A percentile compares a stretch with the other conserved stretches of the same genome.
These are phyloP conservation scores for Gautieria morchelliformis DNA, from an alignment of 768 basidiomycete species.

Conservation along the genomic window DNA sequence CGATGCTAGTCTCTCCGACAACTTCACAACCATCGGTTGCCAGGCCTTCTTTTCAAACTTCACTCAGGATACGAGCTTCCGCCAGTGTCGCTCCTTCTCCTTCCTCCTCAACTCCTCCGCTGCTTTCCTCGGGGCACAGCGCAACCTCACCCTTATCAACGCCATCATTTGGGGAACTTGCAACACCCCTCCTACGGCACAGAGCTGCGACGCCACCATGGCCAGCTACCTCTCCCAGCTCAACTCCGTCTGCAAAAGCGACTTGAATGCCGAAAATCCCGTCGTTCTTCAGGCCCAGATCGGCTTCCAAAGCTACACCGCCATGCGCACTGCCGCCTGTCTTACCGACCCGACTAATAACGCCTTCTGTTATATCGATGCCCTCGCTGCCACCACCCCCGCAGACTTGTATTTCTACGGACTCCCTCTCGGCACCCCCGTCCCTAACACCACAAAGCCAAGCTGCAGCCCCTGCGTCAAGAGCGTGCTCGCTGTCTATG, in stretches of 20 bases:
- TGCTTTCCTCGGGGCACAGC: conserved; percentile 52
- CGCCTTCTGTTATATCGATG: conserved; percentile 67
- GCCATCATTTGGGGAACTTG: conserved; percentile 72
- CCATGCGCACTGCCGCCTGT: conserved; percentile 59
- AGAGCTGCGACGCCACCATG: conserved; percentile 61
- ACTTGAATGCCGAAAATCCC: conserved; percentile 42
- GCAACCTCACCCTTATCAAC: conserved; percentile 54
- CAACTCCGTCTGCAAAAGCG: conserved; percentile 41
- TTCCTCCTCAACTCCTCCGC: conserved; percentile 47
- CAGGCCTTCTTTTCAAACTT: conserved; percentile 68
- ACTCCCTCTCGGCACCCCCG: conserved; percentile 47
- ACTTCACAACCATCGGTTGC: conserved; percentile 60
- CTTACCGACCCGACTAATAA: conserved; percentile 44
- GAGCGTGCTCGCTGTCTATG: conserved; percentile 47
- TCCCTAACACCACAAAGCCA: conserved; percentile 40
- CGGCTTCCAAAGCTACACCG: conserved; percentile 54
- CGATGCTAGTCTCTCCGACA: conserved; percentile 50
- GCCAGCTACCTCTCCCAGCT: conserved; percentile 45
- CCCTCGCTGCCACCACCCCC: conserved; percentile 42
- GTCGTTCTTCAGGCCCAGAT: conserved; percentile 45
- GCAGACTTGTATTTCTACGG: conserved; percentile 67
- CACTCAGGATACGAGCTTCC: conserved; percentile 50
- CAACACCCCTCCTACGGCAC: conserved; percentile 40
- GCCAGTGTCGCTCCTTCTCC: conserved; percentile 71
- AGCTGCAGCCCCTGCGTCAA: conserved; percentile 60